Evolutionary conservation across 176 grass and related monocot genomes (phyloP).

Genomic region (Carex pumila): DNA sequence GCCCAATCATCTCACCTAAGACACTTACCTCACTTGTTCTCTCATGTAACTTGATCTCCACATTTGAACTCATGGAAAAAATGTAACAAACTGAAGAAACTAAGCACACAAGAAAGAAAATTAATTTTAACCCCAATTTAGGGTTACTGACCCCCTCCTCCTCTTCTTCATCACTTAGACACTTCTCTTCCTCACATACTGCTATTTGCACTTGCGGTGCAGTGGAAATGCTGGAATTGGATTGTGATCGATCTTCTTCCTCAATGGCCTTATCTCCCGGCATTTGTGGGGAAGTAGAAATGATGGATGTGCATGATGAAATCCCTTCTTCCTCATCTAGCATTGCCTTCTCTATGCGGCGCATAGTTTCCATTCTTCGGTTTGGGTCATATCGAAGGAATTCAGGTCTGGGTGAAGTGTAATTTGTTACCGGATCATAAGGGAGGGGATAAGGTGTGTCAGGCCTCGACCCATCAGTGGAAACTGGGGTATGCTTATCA

Average conservation of each 20-base stretch:
- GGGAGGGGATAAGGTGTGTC: not conserved
- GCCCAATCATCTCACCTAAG: constrained; percentile 17
- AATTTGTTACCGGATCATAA: constrained; percentile 78
- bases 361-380: constrained; percentile 44
- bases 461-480: not conserved
- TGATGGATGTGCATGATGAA: not conserved
- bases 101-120: constrained; percentile 7
- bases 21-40: not conserved
- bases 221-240: not conserved
- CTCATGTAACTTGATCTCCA: not conserved
- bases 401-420: constrained; percentile 53
- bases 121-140: not conserved
- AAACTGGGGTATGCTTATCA: not conserved
- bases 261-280: not conserved
- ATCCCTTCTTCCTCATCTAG: constrained; percentile 15
- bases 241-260: not conserved
- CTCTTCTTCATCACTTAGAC: not conserved
- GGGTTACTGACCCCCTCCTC: not conserved
- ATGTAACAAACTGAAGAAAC: constrained; percentile 9
- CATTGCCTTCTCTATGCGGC: constrained; percentile 27
- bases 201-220: not conserved
- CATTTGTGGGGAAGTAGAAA: not conserved
- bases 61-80: constrained; percentile 2
- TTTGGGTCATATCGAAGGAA: constrained; percentile 76
- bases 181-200: not conserved